phyloP scores from a whole-genome alignment of 176 grass and related monocot genomes.

The Aechmea fasciata region DNA sequence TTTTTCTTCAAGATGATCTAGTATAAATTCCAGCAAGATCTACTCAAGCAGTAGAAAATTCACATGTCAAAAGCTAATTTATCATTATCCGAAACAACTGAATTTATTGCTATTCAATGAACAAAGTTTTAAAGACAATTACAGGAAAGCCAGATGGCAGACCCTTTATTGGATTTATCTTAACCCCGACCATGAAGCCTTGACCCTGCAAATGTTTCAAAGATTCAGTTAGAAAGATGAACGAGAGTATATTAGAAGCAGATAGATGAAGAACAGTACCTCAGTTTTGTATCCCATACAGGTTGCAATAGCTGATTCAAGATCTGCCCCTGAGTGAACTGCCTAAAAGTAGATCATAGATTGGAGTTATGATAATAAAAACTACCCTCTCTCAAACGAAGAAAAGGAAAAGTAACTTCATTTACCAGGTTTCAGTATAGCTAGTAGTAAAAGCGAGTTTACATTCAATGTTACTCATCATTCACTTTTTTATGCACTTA shows the following conservation, averaged over 20 bases:
- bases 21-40: constrained; percentile 81
- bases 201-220: constrained; percentile 47
- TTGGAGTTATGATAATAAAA: neutral
- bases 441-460: neutral
- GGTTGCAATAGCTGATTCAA: constrained; percentile 88
- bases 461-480: neutral
- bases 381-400: neutral
- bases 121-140: constrained; percentile 33
- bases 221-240: constrained; percentile 10
- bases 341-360: constrained; percentile 35
- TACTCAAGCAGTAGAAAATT: constrained; percentile 27
- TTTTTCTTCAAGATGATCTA: constrained; percentile 89
- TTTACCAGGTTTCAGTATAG: neutral
- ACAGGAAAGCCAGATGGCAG: constrained; percentile 97
- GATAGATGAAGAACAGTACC: constrained; percentile 32
- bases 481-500: neutral
- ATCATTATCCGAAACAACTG: constrained; percentile 11
- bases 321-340: constrained; percentile 98
- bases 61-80: constrained; percentile 11
- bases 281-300: constrained; percentile 95
- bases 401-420: constrained; percentile 5
- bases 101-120: constrained; percentile 5
- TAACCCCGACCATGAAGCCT: constrained; percentile 99
- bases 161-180: constrained; percentile 81
- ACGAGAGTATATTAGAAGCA: constrained; percentile 1